A percentile compares a stretch with the other conserved stretches of the same genome.
phyloP scores from a whole-genome alignment of 768 basidiomycete genomes.

The Tubosaeta sp. region DNA sequence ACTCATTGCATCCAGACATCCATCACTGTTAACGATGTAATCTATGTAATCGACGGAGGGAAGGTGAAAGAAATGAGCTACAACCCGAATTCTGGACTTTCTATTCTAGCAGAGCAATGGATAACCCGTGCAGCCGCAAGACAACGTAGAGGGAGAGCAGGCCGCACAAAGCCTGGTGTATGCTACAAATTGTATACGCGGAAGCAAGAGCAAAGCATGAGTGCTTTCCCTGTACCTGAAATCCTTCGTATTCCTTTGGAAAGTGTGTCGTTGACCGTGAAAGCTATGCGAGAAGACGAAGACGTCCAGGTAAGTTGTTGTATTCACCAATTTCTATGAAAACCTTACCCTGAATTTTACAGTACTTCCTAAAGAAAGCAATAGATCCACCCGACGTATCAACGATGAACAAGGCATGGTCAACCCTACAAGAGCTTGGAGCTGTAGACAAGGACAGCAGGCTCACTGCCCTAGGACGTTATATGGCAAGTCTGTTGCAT shows the following conservation, averaged over 20 bases:
- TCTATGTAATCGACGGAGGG: slow-evolving; percentile 81
- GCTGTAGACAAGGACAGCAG: slow-evolving; percentile 62
- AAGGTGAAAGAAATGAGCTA: slow-evolving; percentile 80
- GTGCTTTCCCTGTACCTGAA: slow-evolving; percentile 75
- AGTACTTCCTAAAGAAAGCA: slow-evolving; percentile 67
- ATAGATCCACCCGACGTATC: slow-evolving; percentile 78
- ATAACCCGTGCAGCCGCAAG: slow-evolving; percentile 72
- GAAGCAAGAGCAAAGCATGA: slow-evolving; percentile 65
- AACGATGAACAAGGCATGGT: slow-evolving; percentile 76
- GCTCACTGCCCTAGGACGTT: slow-evolving; percentile 77
- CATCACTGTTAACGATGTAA: slow-evolving; percentile 86
- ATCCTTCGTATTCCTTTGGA: slow-evolving; percentile 86
- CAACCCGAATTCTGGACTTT: slow-evolving; percentile 68
- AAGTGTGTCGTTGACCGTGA: slow-evolving; percentile 74
- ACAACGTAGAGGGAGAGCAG: slow-evolving; percentile 87
- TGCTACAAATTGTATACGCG: slow-evolving; percentile 90
- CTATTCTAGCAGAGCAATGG: slow-evolving; percentile 76
- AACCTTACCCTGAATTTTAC: neutral
- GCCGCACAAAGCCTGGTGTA: slow-evolving; percentile 73
- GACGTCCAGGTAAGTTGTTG: slow-evolving; percentile 63
- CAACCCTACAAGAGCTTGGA: slow-evolving; percentile 68
- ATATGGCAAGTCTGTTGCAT: slow-evolving; percentile 49
- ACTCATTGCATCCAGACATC: slow-evolving; percentile 54
- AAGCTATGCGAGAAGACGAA: slow-evolving; percentile 69
- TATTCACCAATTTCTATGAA: neutral